Conservation (phyloP, 23 red algal genomes). For the Cyanidiococcus yangmingshanensis region DNA sequence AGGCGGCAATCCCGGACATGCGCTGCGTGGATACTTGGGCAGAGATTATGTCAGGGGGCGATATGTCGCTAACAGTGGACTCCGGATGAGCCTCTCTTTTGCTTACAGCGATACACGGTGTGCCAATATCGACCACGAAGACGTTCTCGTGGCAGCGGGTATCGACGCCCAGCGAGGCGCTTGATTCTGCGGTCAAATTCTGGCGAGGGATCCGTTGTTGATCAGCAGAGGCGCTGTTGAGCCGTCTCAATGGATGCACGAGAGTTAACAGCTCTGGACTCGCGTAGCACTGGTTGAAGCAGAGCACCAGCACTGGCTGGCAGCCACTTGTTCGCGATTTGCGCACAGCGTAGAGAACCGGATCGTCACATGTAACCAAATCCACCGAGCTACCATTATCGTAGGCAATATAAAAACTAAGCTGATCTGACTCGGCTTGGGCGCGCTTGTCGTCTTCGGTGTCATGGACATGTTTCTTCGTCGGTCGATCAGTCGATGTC, state of each 20-base stretch:
- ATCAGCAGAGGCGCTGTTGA: too few species aligned
- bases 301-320: not conserved
- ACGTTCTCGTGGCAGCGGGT: not conserved
- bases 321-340: not conserved
- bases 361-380: not conserved
- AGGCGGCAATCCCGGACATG: too few species aligned
- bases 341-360: constrained; percentile 11
- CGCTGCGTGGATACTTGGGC: too few species aligned
- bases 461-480: too few species aligned
- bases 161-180: too few species aligned
- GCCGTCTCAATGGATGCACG: not conserved
- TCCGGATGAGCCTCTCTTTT: not conserved
- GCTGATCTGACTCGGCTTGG: not conserved
- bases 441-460: too few species aligned
- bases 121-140: not conserved
- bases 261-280: not conserved
- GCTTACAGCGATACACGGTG: not conserved
- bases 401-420: not conserved
- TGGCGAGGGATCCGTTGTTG: too few species aligned
- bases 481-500: too few species aligned
- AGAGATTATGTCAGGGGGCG: too few species aligned
- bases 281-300: not conserved
- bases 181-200: too few species aligned
- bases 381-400: constrained; percentile 10
- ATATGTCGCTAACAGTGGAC: not conserved